A percentile compares a stretch with the other conserved stretches of the same genome.
Conservation (phyloP, 495 filamentous ascomycete genomes). For the Evansstolkia leycettana region DNA sequence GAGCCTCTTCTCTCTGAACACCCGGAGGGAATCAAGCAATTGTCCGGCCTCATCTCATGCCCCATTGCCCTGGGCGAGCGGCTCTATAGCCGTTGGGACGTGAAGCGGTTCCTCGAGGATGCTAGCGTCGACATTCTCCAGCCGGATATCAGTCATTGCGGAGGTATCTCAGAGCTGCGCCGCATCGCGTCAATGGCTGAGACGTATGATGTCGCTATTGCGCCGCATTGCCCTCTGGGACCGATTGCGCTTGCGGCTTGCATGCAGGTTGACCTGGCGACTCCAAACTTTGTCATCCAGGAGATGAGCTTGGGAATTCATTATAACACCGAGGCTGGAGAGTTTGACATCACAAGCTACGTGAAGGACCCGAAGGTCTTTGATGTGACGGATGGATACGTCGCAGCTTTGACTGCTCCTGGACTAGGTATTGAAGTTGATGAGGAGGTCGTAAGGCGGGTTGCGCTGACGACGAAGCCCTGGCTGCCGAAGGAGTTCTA, state of each 20-base stretch:
- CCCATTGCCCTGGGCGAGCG: slow-evolving; percentile 71
- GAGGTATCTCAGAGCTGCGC: slow-evolving; percentile 62
- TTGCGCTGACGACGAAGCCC: slow-evolving; percentile 36
- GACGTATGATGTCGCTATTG: slow-evolving; percentile 65
- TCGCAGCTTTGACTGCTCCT: slow-evolving; percentile 46
- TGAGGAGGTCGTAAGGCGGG: slow-evolving; percentile 47
- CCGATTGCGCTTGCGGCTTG: slow-evolving; percentile 66
- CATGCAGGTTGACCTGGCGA: slow-evolving; percentile 52
- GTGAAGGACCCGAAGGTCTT: slow-evolving; percentile 50
- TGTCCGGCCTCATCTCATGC: slow-evolving; percentile 46
- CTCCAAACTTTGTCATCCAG: slow-evolving; percentile 65
- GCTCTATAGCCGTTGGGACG: slow-evolving; percentile 64
- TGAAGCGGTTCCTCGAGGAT: slow-evolving; percentile 60
- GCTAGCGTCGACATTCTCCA: slow-evolving; percentile 62
- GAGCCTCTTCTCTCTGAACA: slow-evolving; percentile 67
- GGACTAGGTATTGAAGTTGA: slow-evolving; percentile 69
- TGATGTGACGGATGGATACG: slow-evolving; percentile 52
- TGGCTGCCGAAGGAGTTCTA: slow-evolving; percentile 53
- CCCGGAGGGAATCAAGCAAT: slow-evolving; percentile 52
- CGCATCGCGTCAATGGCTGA: slow-evolving; percentile 65
- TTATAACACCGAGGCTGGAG: slow-evolving; percentile 52
- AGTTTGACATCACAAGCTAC: slow-evolving; percentile 57
- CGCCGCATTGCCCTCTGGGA: slow-evolving; percentile 68
- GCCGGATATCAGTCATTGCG: slow-evolving; percentile 65
- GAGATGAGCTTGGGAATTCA: slow-evolving; percentile 76